Base-by-base conservation (phyloP, 2,329 filamentous ascomycete genomes). In the Xylaria arbuscula region DNA sequence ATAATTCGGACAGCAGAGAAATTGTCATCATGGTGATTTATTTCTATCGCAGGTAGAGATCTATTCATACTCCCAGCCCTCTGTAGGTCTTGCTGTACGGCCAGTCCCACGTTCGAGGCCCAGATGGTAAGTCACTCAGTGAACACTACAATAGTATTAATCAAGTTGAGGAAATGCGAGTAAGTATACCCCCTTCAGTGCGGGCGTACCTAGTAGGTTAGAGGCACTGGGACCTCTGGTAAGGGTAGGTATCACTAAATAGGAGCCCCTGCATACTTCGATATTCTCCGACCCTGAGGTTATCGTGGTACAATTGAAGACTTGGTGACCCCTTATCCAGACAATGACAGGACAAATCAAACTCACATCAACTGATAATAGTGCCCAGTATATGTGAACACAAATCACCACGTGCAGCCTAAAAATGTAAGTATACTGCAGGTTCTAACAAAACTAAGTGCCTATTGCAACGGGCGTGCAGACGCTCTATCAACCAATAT, bases 311-410 rank as follows among this genome's bases (percentile, higher is more conserved):
- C 13, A 34, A 32, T 19, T 42, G 15, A 28, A 32, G 38, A 42
- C 55, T 57, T 56, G 38, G 38, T 47, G 34, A 47, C 56, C 54
- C 57, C 64, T 61, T 66, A 60, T 57, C 51, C 56, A 66, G 63
- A 61, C 56, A 66, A 55, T 55, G 38, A 32, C 48, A 47, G 7
- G 11, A 55, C 45, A 36, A 50, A 56, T 48, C 53, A 48, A 51
- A 62, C 36, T 28, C 55, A 8, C 15, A 45, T 45, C 45, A 32
- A 7, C 55, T 58, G 32, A 45, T 28, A 54, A 62, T 32, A 45
- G 36, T 38, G 56, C 40, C 32, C 10, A 48, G 51, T 50, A 51
- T 57, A 45, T 10, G 36, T 15, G 19, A 42, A 42, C 13, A 13
- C 40, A 42, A 17, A 42, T 15, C 13, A 42, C 13, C 40, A 45